A percentile compares a stretch with the other conserved stretches of the same genome.
Conservation (phyloP, 1,139 yeast species). For the Lodderomyces metapsilosis region DNA sequence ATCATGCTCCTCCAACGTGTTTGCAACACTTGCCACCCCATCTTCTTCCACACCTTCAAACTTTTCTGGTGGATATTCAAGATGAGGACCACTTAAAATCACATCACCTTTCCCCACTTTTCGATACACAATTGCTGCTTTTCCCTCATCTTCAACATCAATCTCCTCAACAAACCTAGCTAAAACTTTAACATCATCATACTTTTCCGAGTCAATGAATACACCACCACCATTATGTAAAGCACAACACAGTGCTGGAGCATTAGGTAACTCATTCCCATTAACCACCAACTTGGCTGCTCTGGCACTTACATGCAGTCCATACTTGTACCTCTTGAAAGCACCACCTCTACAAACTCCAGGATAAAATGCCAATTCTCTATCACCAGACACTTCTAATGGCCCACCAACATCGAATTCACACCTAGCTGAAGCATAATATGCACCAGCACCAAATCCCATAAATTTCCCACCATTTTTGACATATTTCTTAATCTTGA, state of each 20-base stretch:
- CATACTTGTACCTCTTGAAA: conserved; percentile 75
- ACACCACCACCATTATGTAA: conserved; percentile 90
- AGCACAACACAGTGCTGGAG: conserved; percentile 24
- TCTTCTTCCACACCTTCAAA: conserved; percentile 29
- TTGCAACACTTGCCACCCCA: conserved; percentile 40
- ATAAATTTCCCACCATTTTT: conserved; percentile 75
- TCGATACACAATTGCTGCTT: conserved; percentile 72
- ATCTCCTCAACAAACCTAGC: conserved; percentile 56
- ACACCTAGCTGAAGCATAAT: conserved; percentile 70
- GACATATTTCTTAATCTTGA: conserved; percentile 61
- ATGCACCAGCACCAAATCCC: conserved; percentile 98
- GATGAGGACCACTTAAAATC: conserved; percentile 83
- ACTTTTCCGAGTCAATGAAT: conserved; percentile 69
- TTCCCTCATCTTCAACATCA: conserved; percentile 48
- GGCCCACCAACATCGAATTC: conserved; percentile 82
- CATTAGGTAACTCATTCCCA: conserved; percentile 23
- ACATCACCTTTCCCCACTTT: conserved; percentile 74
- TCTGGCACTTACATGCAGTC: conserved; percentile 71
- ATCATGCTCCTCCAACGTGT: conserved; percentile 43
- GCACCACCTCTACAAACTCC: conserved; percentile 85
- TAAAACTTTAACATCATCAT: conserved; percentile 61
- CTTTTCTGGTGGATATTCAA: conserved; percentile 70
- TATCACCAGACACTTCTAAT: conserved; percentile 79
- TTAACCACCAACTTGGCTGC: conserved; percentile 51
- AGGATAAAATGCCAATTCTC: conserved; percentile 80